These are phyloP conservation scores for Brassica balearica DNA, from an alignment of 441 rosid genomes.

Conservation along the genomic window DNA sequence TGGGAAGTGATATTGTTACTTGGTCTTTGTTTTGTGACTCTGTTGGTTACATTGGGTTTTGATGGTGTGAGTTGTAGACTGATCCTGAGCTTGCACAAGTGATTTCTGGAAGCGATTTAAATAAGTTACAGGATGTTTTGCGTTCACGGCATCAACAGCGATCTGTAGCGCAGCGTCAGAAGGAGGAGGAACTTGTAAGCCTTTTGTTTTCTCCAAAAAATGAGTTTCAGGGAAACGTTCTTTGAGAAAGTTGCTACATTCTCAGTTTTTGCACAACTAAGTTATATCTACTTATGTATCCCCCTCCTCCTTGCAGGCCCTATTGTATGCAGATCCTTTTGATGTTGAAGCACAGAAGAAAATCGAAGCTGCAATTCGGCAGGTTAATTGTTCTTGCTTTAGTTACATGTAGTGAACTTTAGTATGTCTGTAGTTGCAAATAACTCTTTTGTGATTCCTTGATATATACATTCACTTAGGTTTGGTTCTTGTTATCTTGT, in stretches of 20 bases:
- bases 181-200: conserved; percentile 86
- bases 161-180: conserved; percentile 65
- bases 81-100: conserved; percentile 98
- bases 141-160: conserved; percentile 70
- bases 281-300: conserved; percentile 11
- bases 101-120: conserved; percentile 81
- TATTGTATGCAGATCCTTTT: conserved; percentile 94
- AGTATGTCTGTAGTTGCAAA: conserved; percentile 7
- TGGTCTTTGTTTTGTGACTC: conserved; percentile 13
- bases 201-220: neutral
- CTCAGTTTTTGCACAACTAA: neutral
- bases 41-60: conserved; percentile 27
- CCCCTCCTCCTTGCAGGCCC: conserved; percentile 59
- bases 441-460: conserved; percentile 7
- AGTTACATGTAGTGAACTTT: conserved; percentile 2
- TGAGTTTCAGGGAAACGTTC: neutral
- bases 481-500: neutral
- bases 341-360: conserved; percentile 97
- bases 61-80: conserved; percentile 47
- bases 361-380: conserved; percentile 97
- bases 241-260: conserved; percentile 3
- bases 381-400: conserved; percentile 54
- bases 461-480: conserved; percentile 6
- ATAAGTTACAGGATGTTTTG: conserved; percentile 75
- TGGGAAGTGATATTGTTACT: neutral